These are phyloP conservation scores for Schizophyllum commune DNA, from an alignment of 1,284 basidiomycete species.

Conservation along the genomic window DNA sequence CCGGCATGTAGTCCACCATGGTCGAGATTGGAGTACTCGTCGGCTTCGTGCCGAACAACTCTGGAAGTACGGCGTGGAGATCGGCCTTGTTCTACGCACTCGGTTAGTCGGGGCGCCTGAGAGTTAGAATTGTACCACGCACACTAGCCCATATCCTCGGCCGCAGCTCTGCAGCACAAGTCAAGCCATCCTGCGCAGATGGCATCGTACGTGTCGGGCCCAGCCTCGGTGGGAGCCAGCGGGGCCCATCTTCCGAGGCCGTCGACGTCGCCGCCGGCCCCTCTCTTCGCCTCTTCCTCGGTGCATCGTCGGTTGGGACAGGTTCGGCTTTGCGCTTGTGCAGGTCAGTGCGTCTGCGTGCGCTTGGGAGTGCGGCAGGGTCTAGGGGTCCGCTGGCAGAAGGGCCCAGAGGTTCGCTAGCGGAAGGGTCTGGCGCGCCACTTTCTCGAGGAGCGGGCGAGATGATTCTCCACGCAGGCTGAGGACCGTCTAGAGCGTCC, in stretches of 20 bases:
- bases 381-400: too few species aligned
- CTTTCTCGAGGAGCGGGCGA: too few species aligned
- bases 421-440: too few species aligned
- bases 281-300: not conserved
- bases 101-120: not conserved
- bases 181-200: not conserved
- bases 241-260: not conserved
- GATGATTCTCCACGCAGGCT: too few species aligned
- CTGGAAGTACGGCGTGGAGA: not conserved
- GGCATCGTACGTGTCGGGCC: not conserved
- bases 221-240: not conserved
- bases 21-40: not conserved
- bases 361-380: too few species aligned
- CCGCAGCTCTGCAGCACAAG: too few species aligned
- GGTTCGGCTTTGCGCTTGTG: not conserved
- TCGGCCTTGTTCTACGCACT: not conserved
- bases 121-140: not conserved
- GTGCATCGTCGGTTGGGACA: not conserved
- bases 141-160: not conserved
- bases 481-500: too few species aligned
- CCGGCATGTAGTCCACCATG: not conserved
- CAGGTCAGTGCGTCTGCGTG: not conserved
- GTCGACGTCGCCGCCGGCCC: not conserved
- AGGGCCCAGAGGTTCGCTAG: too few species aligned
- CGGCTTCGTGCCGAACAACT: not conserved